Evolutionary conservation across 2,329 filamentous ascomycete species (phyloP), one percentile per base, ranked within the genome.

Genomic region (Chrysosporium queenslandicum): DNA sequence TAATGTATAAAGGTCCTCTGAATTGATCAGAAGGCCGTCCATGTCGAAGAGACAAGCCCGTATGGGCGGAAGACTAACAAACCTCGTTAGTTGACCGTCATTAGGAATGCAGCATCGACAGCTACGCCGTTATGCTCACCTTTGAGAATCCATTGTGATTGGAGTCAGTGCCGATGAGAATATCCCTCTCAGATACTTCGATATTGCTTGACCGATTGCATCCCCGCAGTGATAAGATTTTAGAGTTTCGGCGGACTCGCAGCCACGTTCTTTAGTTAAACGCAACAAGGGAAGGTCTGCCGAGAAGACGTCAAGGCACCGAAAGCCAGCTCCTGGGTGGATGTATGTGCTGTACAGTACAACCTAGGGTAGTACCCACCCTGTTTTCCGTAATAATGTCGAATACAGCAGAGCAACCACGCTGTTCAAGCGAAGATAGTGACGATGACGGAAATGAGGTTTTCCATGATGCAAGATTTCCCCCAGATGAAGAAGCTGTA

Each of bases 11-110:
- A 81, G 74, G 64, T 97, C 92, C 74, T 97, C 92, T 30, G 87
- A 89, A 70, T 97, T 83, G 65, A 98, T 86, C 18, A 98, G 80
- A 32, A 98, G 83, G 55, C 92, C 92, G 70, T 98, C 92, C 90
- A 97, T 96, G 75, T 98, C 92, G 68, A 98, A 97, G 58, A 98
- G 83, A 70, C 90, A 96, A 60, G 91, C 92, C 60, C 89, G 80
- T 54, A 97, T 77, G 43, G 85, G 82, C 18, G 87, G 85, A 68
- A 89, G 83, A 65, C 85, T 87, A 63, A 3, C 1, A 14, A 27
- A 6, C 12, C 7, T 8, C 16, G 25, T 52, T 40, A 46, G 41
- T 16, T 30, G 12, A 21, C 27, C 2, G 21, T 27, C n/a, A 9
- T 29, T 18, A 2, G 8, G 20, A 43, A 30, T 14, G 9, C 7